phyloP scores from a whole-genome alignment of 148 eudicot species.

The Rhododendron ferrugineum region DNA sequence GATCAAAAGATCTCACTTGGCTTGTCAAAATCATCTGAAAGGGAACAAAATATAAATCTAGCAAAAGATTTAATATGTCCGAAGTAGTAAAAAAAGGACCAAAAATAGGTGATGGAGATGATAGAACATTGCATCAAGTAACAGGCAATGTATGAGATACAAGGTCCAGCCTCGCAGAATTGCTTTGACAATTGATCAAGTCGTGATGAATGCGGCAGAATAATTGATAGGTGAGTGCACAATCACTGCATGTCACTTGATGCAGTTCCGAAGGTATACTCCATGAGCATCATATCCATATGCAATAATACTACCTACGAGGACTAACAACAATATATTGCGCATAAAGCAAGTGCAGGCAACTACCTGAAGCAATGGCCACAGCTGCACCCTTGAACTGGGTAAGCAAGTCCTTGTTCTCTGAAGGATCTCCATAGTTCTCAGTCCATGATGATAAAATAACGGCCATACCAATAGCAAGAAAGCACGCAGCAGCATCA shows the following conservation, averaged over 20 bases:
- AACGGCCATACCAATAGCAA: constrained; percentile 93
- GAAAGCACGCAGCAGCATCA: constrained; percentile 91
- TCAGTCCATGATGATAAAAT: constrained; percentile 89
- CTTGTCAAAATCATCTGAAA: neutral
- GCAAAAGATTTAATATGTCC: neutral
- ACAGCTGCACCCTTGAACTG: constrained; percentile 94
- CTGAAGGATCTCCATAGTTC: constrained; percentile 95
- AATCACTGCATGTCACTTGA: neutral
- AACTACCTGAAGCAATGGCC: constrained; percentile 95
- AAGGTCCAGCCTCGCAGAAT: neutral
- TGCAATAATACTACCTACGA: neutral
- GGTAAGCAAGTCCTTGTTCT: constrained; percentile 84
- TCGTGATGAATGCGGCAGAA: neutral
- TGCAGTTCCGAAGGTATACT: neutral
- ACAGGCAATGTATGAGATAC: neutral
- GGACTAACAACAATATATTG: neutral
- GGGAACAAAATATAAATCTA: neutral
- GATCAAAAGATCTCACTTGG: neutral
- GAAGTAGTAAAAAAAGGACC: neutral
- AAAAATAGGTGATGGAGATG: neutral
- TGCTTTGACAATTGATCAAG: neutral
- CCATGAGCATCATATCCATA: neutral
- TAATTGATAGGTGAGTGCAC: neutral
- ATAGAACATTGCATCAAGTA: neutral
- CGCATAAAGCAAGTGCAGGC: neutral